Base-by-base conservation (phyloP, 495 filamentous ascomycete species). In the Rhypophila decipiens region DNA sequence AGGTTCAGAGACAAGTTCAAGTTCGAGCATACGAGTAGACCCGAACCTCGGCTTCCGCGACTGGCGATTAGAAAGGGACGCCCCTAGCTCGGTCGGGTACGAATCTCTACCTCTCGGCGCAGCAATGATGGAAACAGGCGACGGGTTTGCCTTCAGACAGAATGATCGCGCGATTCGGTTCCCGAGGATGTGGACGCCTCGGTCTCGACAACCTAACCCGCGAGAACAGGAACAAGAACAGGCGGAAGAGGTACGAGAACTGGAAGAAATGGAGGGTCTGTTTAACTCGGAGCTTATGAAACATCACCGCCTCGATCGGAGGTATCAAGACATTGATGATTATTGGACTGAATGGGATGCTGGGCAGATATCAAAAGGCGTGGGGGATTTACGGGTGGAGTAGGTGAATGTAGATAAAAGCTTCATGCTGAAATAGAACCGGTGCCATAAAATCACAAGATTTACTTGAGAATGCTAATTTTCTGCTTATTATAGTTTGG, bases 121-220 rank as follows among this genome's bases (percentile, higher is more conserved):
- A 4, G 40, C 52, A 18, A 43, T 61, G 39, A 63, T 63, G 58
- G 60, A 63, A 41, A 63, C 55, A 10, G 60, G 60, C 2, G 60
- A 63, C 22, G 60, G 60, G 2, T 34, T 44, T 23, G 47, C 50
- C 3, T 52, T 45, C 15, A 23, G 22, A 9, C 31, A 41, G 11
- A 61, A 61, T 15, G 60, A 63, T 24, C 42, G 55, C 12, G 46
- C 55, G 2, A 57, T 63, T 9, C 21, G 39, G 38, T 45, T 61
- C 17, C 55, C 60, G 8, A 4, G 19, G 47, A 39, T 20, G 43
- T 18, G 37, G 41, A 5, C 48, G 44, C 39, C 46, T 15, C 5
- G 55, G n/a, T n/a, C n/a, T n/a, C n/a, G n/a, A n/a, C n/a, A n/a
- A n/a, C n/a, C n/a, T n/a, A n/a, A n/a, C n/a, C n/a, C n/a, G n/a